Base-by-base conservation (phyloP, 1,284 basidiomycete species). In the Apiotrichum gracile region DNA sequence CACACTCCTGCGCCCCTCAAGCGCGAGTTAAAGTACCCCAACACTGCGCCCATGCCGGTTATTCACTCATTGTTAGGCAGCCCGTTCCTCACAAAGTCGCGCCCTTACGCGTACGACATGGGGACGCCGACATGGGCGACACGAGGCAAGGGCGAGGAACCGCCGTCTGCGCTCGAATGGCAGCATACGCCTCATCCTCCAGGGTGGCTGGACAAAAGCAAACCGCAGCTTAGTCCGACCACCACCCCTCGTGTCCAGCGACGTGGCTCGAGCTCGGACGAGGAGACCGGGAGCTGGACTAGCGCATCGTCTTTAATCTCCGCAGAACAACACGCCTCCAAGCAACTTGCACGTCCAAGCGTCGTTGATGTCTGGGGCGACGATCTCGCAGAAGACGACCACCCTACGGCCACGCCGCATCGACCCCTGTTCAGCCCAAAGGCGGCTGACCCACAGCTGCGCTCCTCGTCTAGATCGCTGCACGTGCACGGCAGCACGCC, bases 31-130 rank as follows among this genome's bases (percentile, higher is more conserved):
- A 31, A 54, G 35, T 49, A 50, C 39, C 66, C 69, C 2, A 57
- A 62, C n/a, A 69, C 65, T 0, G 67, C 64, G 3, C 65, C 69
- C 19, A 57, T 69, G 21, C 68, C 68, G 0, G 59, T 61, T 3
- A 52, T 63, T 16, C 52, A 67, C n/a, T 60, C 66, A 19, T 64
- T 70, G 22, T 64, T 70, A 4, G 69, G 69, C 19, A 67, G 66
- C 42, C 70, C 70, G 13, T 72, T 72, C 55, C 60, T 54, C 37
- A 52, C 55, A 37, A 64, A 63, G 40, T 57, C 52, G 5, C 40
- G 62, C 25, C 63, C 61, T 9, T 39, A 33, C 39, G 25, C 37
- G 22, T 40, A 41, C 29, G 53, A 51, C 39, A 22, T 37, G 12
- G 27, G 19, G 3, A 46, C 50, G 5, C 50, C 50, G 4, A 39